A percentile compares a stretch with the other conserved stretches of the same genome.
These are phyloP conservation scores for Cladorrhinum samala DNA, from an alignment of 495 filamentous ascomycete species.

Conservation along the genomic window DNA sequence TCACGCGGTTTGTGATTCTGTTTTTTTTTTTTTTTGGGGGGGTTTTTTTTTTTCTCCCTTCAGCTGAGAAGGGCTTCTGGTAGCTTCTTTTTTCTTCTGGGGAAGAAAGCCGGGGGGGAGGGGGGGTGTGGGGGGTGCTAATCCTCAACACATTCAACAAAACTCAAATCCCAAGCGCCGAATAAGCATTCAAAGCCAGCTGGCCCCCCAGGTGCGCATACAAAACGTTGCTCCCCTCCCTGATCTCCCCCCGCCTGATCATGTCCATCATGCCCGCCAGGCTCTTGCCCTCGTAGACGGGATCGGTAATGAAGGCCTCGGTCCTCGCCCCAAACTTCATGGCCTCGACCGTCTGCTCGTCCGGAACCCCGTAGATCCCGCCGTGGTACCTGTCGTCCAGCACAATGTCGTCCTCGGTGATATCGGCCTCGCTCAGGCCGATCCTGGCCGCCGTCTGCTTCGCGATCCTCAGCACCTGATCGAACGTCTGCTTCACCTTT, in stretches of 20 bases:
- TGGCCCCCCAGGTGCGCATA: constrained; percentile 62
- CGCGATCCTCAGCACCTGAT: constrained; percentile 56
- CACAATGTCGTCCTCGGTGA: constrained; percentile 49
- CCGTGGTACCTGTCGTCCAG: constrained; percentile 58
- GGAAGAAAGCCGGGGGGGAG: too few species aligned
- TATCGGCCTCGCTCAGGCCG: constrained; percentile 47
- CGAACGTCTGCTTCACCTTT: constrained; percentile 47
- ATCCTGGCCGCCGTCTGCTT: constrained; percentile 52
- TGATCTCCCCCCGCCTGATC: constrained; percentile 51
- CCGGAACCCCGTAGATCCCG: constrained; percentile 54
- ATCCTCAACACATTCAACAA: too few species aligned
- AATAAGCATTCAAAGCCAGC: constrained; percentile 55
- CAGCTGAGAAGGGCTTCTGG: too few species aligned
- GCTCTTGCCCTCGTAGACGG: constrained; percentile 64
- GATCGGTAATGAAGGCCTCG: constrained; percentile 62
- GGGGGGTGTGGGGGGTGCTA: too few species aligned
- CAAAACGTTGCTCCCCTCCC: constrained; percentile 48
- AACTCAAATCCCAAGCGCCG: constrained; percentile 14
- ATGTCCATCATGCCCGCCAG: constrained; percentile 59
- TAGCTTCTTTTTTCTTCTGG: too few species aligned
- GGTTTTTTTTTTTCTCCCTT: too few species aligned
- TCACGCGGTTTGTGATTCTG: too few species aligned
- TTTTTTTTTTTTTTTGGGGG: too few species aligned
- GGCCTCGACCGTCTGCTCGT: constrained; percentile 51
- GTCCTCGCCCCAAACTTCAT: constrained; percentile 55